These are phyloP conservation scores for Saturnispora saitoi DNA, from an alignment of 805 yeast genomes.

Conservation along the genomic window DNA sequence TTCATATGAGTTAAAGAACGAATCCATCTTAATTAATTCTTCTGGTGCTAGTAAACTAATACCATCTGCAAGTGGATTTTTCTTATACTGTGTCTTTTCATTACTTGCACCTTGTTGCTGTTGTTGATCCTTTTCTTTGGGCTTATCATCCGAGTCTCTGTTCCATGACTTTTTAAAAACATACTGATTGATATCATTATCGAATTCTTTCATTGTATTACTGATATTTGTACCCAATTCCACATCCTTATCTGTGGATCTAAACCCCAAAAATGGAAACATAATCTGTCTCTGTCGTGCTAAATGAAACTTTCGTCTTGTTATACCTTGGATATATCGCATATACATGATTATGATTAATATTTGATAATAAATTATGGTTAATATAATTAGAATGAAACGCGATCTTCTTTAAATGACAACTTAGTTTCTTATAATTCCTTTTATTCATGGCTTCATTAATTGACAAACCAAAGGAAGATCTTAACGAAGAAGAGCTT, in stretches of 20 bases:
- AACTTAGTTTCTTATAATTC: background rate
- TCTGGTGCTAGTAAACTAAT: conserved; percentile 6
- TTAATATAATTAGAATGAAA: background rate
- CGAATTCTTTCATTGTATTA: conserved; percentile 8
- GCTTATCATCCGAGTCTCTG: background rate
- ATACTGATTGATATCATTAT: conserved; percentile 7
- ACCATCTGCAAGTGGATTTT: conserved; percentile 7
- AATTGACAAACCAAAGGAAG: conserved; percentile 66
- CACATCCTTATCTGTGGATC: conserved; percentile 5
- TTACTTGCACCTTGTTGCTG: background rate
- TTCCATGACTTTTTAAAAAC: conserved; percentile 4
- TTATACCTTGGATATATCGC: background rate
- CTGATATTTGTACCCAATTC: conserved; percentile 8
- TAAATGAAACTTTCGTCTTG: background rate
- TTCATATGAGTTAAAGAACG: conserved; percentile 53
- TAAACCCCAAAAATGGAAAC: conserved; percentile 8
- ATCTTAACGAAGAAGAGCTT: conserved; percentile 71
- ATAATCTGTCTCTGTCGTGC: background rate
- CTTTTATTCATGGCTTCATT: conserved; percentile 35
- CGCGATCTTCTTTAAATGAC: background rate
- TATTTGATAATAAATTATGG: background rate
- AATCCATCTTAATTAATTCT: conserved; percentile 23
- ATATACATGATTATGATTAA: background rate
- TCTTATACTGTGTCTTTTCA: conserved; percentile 2
- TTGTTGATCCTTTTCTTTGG: background rate